phyloP scores from a whole-genome alignment of 2,329 filamentous ascomycete genomes.

The Rutstroemia sp. region DNA sequence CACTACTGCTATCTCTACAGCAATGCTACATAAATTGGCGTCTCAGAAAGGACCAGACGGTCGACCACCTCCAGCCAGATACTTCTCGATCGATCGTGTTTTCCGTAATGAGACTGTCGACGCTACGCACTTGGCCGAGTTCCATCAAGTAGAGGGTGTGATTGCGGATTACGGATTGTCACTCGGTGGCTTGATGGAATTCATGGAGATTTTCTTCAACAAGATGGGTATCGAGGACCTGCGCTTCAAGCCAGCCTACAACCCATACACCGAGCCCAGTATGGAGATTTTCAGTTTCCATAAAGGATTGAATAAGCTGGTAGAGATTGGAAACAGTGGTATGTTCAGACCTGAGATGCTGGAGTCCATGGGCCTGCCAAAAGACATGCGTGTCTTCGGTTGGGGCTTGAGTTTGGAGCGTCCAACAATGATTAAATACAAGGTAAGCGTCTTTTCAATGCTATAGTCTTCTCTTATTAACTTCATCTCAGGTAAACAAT shows the following conservation, averaged over 20 bases:
- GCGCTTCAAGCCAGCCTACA: slow-evolving; percentile 95
- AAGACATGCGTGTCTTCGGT: slow-evolving; percentile 87
- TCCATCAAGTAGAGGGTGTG: slow-evolving; percentile 97
- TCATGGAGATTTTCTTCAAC: slow-evolving; percentile 91
- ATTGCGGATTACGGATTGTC: slow-evolving; percentile 95
- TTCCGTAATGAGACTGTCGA: slow-evolving; percentile 98
- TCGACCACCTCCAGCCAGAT: slow-evolving; percentile 64
- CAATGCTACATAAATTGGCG: slow-evolving; percentile 85
- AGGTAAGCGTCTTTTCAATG: slow-evolving; percentile 15
- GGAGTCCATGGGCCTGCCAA: slow-evolving; percentile 86
- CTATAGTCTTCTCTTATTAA: neutral
- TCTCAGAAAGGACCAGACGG: slow-evolving; percentile 68
- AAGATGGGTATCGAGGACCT: slow-evolving; percentile 89
- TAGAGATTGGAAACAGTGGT: slow-evolving; percentile 95
- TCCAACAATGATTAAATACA: slow-evolving; percentile 67
- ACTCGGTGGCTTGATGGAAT: slow-evolving; percentile 84
- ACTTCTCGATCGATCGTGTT: slow-evolving; percentile 97
- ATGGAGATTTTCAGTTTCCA: slow-evolving; percentile 99
- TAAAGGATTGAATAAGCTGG: slow-evolving; percentile 78
- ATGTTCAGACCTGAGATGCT: slow-evolving; percentile 99
- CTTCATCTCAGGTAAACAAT: slow-evolving; percentile 46
- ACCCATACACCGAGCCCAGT: slow-evolving; percentile 88
- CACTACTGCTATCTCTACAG: slow-evolving; percentile 86
- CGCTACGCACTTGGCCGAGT: slow-evolving; percentile 92
- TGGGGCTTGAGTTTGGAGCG: slow-evolving; percentile 89